Base-by-base conservation (phyloP, 768 basidiomycete species). In the Panaeolus papilionaceus region DNA sequence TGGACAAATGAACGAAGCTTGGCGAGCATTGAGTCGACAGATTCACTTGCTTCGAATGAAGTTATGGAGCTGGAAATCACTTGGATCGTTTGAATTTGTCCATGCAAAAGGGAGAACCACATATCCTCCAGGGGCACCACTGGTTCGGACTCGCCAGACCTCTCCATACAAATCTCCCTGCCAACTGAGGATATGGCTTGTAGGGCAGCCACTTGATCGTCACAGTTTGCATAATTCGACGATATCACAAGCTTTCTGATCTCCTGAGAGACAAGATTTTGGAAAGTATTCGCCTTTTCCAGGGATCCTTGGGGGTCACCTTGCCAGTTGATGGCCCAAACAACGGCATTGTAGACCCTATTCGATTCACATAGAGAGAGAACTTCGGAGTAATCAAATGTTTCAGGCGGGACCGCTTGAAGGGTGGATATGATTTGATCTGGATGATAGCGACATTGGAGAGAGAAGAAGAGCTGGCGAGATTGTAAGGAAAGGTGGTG, bases 41-140 rank as follows among this genome's bases (percentile, higher is more conserved):
- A 42, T 58, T 61, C 44, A 33, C 18, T 65, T 37, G 65, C 58
- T 10, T 72, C 64, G 18, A 68, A 45, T 14, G 28, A 10, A 44
- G 67, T 33, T 40, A 38, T 2, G 54, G 62, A 38, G 44, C 65
- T 38, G 16, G 64, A 68, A 16, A 95, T 78, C 2, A 82, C 82
- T 70, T 96, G 95, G 9, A 96, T 90, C 39, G 87, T 86, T 63
- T 89, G 85, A 64, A 98, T 90, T 74, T 98, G 92, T 68, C 91
- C 89, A 72, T 88, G 89, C 38, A 99, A 84, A 1, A 98, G 81
- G 68, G 89, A 86, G 77, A 95, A 94, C 96, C 96, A 99, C 70
- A 95, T 86, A 69, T 97, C 93, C 74, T 98, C 96, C 16, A 89
- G 71, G 11, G 54, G 54, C n/a, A 33, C 54, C 33, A 58, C 14